Percentiles rank a stretch among this genome's conserved stretches.
Evolutionary conservation across 768 basidiomycete genomes (phyloP).

Genomic region (Phlebiopsis flavidoalba): DNA sequence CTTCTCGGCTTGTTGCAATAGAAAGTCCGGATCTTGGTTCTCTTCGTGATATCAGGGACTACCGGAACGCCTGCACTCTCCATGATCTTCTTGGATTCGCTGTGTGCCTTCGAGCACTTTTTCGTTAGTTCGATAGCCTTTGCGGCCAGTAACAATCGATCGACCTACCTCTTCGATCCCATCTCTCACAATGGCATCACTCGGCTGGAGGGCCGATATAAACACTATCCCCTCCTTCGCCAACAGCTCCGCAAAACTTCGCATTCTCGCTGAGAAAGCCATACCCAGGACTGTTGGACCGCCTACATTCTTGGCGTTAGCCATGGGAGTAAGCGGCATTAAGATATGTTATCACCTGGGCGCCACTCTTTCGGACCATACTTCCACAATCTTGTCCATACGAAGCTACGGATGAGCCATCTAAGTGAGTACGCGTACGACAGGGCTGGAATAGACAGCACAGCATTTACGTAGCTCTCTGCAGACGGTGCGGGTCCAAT

Average conservation of each 20-base stretch:
- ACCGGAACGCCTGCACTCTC: slow-evolving; percentile 84
- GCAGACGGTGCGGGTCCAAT: slow-evolving; percentile 89
- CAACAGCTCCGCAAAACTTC: slow-evolving; percentile 66
- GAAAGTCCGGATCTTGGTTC: slow-evolving; percentile 69
- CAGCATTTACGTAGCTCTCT: slow-evolving; percentile 83
- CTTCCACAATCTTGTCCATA: slow-evolving; percentile 84
- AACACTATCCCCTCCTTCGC: slow-evolving; percentile 80
- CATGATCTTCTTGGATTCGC: slow-evolving; percentile 97
- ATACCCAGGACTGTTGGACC: slow-evolving; percentile 90
- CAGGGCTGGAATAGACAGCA: not conserved
- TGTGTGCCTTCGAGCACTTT: slow-evolving; percentile 24
- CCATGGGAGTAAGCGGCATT: not conserved
- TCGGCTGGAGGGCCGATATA: slow-evolving; percentile 85
- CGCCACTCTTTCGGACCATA: slow-evolving; percentile 76
- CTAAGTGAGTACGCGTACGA: not conserved
- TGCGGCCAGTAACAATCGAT: too few relatives aligned
- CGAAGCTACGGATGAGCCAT: slow-evolving; percentile 47
- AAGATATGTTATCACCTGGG: slow-evolving; percentile 53
- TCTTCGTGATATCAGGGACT: slow-evolving; percentile 88
- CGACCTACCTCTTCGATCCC: slow-evolving; percentile 84
- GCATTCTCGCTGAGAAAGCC: slow-evolving; percentile 94
- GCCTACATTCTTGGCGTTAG: slow-evolving; percentile 42
- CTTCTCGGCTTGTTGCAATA: slow-evolving; percentile 61
- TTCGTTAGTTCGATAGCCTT: too few relatives aligned
- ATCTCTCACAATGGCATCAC: slow-evolving; percentile 88